Evolutionary conservation across 805 yeast species (phyloP).

Genomic region (Blastobotrys chiropterorum): DNA sequence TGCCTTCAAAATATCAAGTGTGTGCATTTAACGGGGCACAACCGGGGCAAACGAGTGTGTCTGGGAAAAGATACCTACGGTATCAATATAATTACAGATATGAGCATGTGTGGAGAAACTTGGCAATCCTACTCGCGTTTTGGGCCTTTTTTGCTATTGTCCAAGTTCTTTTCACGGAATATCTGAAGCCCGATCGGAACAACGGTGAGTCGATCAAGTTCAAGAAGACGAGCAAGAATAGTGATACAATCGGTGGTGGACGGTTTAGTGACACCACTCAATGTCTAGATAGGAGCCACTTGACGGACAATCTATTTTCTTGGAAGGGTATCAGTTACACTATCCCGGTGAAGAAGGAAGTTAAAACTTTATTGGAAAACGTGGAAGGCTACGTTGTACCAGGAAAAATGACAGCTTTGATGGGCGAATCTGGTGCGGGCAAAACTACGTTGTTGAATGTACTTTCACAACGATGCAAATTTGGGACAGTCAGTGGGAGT

Average conservation of each 20-base stretch:
- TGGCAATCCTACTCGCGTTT: constrained; percentile 58
- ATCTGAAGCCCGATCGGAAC: constrained; percentile 26
- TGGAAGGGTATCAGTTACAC: constrained; percentile 59
- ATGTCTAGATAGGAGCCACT: not conserved
- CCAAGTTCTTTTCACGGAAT: constrained; percentile 31
- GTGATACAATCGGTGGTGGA: not conserved
- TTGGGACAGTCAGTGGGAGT: constrained; percentile 67
- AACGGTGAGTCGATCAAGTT: constrained; percentile 29
- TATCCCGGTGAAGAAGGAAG: constrained; percentile 37
- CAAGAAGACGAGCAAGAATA: constrained; percentile 22
- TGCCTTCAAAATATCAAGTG: constrained; percentile 37
- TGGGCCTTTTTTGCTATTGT: constrained; percentile 33
- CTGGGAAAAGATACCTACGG: constrained; percentile 53
- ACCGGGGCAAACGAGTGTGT: constrained; percentile 47
- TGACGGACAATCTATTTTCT: constrained; percentile 40
- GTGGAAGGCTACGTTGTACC: constrained; percentile 73
- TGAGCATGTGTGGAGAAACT: constrained; percentile 71
- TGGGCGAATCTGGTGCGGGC: constrained; percentile 89
- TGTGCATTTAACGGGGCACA: constrained; percentile 59
- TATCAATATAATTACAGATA: constrained; percentile 46
- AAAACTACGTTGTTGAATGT: constrained; percentile 71
- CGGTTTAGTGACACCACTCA: constrained; percentile 3
- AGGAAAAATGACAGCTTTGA: constrained; percentile 71
- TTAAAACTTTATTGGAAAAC: constrained; percentile 37
- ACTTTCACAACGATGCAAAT: constrained; percentile 61